Evolutionary conservation across 2,329 filamentous ascomycete genomes (phyloP).

Genomic region (Beauveria australis): DNA sequence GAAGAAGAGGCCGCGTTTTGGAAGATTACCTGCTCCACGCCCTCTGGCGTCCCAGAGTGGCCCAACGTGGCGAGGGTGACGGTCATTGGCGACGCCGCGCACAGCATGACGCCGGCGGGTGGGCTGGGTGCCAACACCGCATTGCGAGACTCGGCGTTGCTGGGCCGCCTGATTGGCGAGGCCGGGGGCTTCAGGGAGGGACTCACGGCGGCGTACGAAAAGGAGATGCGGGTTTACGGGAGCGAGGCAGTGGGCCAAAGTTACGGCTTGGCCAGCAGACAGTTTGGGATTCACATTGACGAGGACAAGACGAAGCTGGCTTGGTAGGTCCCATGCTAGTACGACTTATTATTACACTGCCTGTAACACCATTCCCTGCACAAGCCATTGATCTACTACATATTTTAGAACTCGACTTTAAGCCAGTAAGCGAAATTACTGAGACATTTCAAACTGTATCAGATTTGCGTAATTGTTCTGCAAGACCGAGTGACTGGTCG

Average conservation of each 20-base stretch:
- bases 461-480: too few relatives aligned
- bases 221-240: constrained; percentile 52
- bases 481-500: too few relatives aligned
- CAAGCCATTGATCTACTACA: background rate
- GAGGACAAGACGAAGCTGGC: constrained; percentile 23
- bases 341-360: background rate
- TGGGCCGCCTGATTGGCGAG: constrained; percentile 43
- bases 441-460: background rate
- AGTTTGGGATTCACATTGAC: constrained; percentile 40
- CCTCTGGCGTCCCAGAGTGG: constrained; percentile 53
- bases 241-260: constrained; percentile 48
- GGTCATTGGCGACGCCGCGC: constrained; percentile 49
- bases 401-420: background rate
- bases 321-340: background rate
- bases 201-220: constrained; percentile 49
- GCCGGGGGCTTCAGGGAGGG: constrained; percentile 46
- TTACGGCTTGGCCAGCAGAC: constrained; percentile 36
- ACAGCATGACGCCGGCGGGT: constrained; percentile 50
- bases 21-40: constrained; percentile 58
- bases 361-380: background rate
- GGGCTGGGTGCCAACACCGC: constrained; percentile 52
- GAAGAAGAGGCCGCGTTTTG: constrained; percentile 53
- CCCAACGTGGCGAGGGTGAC: constrained; percentile 49
- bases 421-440: background rate
- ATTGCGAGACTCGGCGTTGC: constrained; percentile 44